These are phyloP conservation scores for Sporisorium reilianum DNA, from an alignment of 1,284 basidiomycete genomes.

Conservation along the genomic window DNA sequence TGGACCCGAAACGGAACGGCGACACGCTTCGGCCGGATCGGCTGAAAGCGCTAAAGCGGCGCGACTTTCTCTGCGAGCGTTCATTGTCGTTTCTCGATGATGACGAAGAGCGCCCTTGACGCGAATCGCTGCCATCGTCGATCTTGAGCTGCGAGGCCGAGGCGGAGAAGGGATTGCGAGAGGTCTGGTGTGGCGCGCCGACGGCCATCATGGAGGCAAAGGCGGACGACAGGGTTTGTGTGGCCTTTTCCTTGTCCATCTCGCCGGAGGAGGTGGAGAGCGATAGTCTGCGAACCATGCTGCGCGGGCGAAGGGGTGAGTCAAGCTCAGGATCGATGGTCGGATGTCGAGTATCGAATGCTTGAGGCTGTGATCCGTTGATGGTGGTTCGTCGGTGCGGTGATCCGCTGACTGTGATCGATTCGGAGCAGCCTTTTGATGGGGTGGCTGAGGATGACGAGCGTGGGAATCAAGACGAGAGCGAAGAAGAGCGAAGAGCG, in stretches of 20 bases:
- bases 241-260: constrained; percentile 33
- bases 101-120: constrained; percentile 5
- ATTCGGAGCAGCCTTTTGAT: background rate
- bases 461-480: background rate
- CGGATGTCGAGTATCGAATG: background rate
- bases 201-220: constrained; percentile 49
- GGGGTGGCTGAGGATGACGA: no score
- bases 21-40: constrained; percentile 37
- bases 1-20: constrained; percentile 43
- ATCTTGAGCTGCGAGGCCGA: constrained; percentile 29
- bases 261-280: constrained; percentile 28
- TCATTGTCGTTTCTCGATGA: constrained; percentile 17
- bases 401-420: background rate
- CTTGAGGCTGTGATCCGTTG: background rate
- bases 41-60: constrained; percentile 30
- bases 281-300: constrained; percentile 39
- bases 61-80: constrained; percentile 20
- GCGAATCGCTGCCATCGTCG: constrained; percentile 25
- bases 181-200: constrained; percentile 29
- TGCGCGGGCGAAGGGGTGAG: background rate
- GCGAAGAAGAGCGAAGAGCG: background rate
- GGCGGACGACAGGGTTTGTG: constrained; percentile 35
- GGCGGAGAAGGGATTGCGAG: constrained; percentile 18
- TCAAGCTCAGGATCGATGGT: background rate
- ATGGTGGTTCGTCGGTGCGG: background rate